Conservation (phyloP, 768 basidiomycete species). For the Pleurotus ostreatus region DNA sequence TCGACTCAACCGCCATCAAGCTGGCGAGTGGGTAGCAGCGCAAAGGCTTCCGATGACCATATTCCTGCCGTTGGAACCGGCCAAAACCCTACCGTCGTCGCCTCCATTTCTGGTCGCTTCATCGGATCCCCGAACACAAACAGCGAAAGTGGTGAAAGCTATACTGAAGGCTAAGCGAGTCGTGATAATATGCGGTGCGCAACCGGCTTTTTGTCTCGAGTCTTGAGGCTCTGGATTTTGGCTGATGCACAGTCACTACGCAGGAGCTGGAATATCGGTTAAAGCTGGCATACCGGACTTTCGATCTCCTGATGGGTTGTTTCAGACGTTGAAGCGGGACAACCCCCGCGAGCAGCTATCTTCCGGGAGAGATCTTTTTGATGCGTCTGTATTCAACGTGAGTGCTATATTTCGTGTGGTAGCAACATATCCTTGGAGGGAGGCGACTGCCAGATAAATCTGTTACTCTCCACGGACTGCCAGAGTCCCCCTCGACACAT, state of each 20-base stretch:
- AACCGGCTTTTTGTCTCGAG: constrained; percentile 9
- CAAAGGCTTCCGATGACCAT: constrained; percentile 46
- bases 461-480: too few relatives aligned
- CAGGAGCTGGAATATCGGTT: constrained; percentile 88
- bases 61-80: constrained; percentile 55
- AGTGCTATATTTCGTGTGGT: constrained; percentile 20
- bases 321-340: constrained; percentile 72
- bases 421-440: too few relatives aligned
- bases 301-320: constrained; percentile 75
- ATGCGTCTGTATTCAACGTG: constrained; percentile 87
- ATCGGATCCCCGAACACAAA: constrained; percentile 40
- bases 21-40: neutral
- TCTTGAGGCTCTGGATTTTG: too few relatives aligned
- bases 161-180: constrained; percentile 78
- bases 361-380: constrained; percentile 85
- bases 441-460: neutral
- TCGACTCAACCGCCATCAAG: constrained; percentile 12
- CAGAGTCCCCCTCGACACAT: neutral
- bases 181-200: constrained; percentile 83
- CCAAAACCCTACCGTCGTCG: constrained; percentile 39
- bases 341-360: constrained; percentile 68
- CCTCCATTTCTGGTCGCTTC: constrained; percentile 55
- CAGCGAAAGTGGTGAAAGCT: constrained; percentile 54
- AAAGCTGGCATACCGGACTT: constrained; percentile 90
- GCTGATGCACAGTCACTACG: neutral